Evolutionary conservation across 768 basidiomycete species (phyloP).

Genomic region (Russula lepida): DNA sequence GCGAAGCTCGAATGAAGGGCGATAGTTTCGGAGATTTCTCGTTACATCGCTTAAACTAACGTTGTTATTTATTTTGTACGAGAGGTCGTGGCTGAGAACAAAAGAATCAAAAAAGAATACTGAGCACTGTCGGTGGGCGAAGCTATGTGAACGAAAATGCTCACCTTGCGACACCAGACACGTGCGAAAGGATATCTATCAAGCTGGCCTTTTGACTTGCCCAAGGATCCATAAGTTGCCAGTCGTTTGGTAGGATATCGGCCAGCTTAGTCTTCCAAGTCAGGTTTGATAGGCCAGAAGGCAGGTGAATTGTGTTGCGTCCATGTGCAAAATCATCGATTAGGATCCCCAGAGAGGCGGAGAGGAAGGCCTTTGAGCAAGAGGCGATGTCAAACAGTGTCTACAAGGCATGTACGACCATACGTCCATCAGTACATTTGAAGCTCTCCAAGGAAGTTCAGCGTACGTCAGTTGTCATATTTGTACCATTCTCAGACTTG

Average conservation of each 20-base stretch:
- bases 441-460: too few relatives aligned
- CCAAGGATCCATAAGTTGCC: constrained; percentile 36
- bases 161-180: constrained; percentile 34
- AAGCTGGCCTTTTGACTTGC: constrained; percentile 31
- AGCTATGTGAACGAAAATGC: background rate
- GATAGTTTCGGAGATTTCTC: constrained; percentile 26
- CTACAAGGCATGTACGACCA: constrained; percentile 22
- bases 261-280: constrained; percentile 32
- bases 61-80: background rate
- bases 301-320: constrained; percentile 30
- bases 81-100: constrained; percentile 2
- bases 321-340: constrained; percentile 35
- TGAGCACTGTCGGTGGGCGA: background rate
- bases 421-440: background rate
- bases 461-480: constrained; percentile 16
- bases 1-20: constrained; percentile 32
- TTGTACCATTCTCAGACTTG: constrained; percentile 8
- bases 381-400: constrained; percentile 34
- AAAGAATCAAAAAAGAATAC: background rate
- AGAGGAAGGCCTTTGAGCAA: constrained; percentile 35
- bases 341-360: constrained; percentile 33
- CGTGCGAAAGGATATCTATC: constrained; percentile 34
- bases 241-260: constrained; percentile 31
- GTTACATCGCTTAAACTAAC: background rate
- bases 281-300: constrained; percentile 25